Evolutionary conservation across 2,329 filamentous ascomycete species (phyloP).

Genomic region (Passalora sequoiae): DNA sequence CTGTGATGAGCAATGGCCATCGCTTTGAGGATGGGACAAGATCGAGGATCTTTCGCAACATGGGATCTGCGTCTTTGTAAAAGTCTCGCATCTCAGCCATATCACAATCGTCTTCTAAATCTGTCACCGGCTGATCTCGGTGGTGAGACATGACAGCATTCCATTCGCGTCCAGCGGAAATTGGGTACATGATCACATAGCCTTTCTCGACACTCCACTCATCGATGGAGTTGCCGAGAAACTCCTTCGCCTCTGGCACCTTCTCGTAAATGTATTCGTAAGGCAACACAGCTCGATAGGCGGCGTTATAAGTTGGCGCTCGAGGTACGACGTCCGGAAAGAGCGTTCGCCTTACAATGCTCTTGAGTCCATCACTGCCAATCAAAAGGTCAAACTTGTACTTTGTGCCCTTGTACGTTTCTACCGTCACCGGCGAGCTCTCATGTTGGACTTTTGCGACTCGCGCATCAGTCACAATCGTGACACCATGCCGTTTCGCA

Average conservation of each 20-base stretch:
- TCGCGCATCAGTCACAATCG: conserved; percentile 35
- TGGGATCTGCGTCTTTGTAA: conserved; percentile 44
- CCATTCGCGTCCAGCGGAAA: conserved; percentile 40
- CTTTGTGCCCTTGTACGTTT: conserved; percentile 23
- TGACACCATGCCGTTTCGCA: conserved; percentile 36
- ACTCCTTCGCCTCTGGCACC: conserved; percentile 14
- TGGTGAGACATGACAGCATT: conserved; percentile 44
- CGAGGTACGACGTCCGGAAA: conserved; percentile 38
- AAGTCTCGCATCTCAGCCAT: conserved; percentile 40
- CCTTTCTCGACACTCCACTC: conserved; percentile 40
- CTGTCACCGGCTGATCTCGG: conserved; percentile 30
- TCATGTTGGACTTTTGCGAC: conserved; percentile 33
- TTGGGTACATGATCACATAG: conserved; percentile 44
- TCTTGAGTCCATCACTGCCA: conserved; percentile 27
- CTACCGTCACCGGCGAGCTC: conserved; percentile 26
- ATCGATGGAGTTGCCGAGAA: conserved; percentile 36
- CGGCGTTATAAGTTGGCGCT: conserved; percentile 39
- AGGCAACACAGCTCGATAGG: conserved; percentile 42
- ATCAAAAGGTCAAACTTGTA: conserved; percentile 26
- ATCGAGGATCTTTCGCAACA: conserved; percentile 38
- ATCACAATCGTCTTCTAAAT: conserved; percentile 32
- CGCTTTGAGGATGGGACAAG: conserved; percentile 31
- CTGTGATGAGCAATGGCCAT: conserved; percentile 42
- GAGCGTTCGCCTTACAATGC: conserved; percentile 35
- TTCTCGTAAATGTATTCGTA: conserved; percentile 35